Conservation (phyloP, 1,284 basidiomycete genomes). For the Malassezia yamatoensis region DNA sequence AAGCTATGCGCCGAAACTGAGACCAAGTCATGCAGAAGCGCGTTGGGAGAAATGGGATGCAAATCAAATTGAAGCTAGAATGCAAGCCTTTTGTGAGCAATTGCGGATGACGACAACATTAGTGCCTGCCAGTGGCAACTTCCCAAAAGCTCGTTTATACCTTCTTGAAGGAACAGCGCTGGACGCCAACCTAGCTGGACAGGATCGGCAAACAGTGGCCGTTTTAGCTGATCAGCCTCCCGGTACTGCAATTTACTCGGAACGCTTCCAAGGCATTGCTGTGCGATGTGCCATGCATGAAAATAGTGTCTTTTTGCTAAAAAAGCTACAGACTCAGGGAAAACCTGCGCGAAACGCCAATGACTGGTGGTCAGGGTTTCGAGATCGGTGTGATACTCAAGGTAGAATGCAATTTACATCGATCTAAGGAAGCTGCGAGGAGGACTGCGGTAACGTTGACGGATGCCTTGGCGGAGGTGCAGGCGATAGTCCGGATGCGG, state of each 20-base stretch:
- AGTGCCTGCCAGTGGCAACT: neutral
- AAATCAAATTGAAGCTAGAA: constrained; percentile 24
- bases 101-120: constrained; percentile 5
- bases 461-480: constrained; percentile 14
- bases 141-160: neutral
- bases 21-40: constrained; percentile 16
- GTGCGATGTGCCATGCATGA: constrained; percentile 5
- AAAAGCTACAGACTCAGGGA: constrained; percentile 17
- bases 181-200: neutral
- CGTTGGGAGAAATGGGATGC: constrained; percentile 28
- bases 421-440: constrained; percentile 11
- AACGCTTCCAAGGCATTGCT: constrained; percentile 7
- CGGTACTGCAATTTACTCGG: constrained; percentile 17
- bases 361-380: constrained; percentile 28
- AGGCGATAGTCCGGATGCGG: constrained; percentile 27
- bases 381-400: constrained; percentile 22
- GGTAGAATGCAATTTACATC: constrained; percentile 10
- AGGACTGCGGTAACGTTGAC: constrained; percentile 1
- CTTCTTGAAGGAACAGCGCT: neutral
- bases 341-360: constrained; percentile 21
- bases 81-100: constrained; percentile 28
- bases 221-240: neutral
- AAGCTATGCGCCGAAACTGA: constrained; percentile 31
- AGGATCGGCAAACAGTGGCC: neutral
- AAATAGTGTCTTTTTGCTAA: constrained; percentile 6